These are phyloP conservation scores for Aureobasidium leucospermi DNA, from an alignment of 2,329 filamentous ascomycete species.

Conservation along the genomic window DNA sequence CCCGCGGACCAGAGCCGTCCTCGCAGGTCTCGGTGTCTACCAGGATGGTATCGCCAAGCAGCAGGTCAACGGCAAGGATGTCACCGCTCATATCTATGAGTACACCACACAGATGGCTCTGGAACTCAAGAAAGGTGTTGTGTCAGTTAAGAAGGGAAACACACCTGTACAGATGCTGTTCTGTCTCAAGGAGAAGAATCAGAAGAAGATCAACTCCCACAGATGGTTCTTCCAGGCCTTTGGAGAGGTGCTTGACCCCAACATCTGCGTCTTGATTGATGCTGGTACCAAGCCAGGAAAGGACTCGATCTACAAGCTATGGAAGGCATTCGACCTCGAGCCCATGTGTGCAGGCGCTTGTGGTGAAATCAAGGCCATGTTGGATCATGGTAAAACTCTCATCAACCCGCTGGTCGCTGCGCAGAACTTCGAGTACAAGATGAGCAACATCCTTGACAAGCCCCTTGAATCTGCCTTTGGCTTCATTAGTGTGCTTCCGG, in stretches of 20 bases:
- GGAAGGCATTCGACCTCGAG: slow-evolving; percentile 97
- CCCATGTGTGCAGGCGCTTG: slow-evolving; percentile 97
- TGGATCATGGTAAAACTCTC: slow-evolving; percentile 79
- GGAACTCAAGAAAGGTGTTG: slow-evolving; percentile 82
- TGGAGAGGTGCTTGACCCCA: slow-evolving; percentile 82
- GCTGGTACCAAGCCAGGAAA: slow-evolving; percentile 91
- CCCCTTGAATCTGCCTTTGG: slow-evolving; percentile 95
- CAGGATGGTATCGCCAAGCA: slow-evolving; percentile 98
- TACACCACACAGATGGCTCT: slow-evolving; percentile 83
- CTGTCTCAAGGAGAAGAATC: slow-evolving; percentile 98
- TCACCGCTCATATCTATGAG: slow-evolving; percentile 94
- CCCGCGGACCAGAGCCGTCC: slow-evolving; percentile 74
- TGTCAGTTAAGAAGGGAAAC: slow-evolving; percentile 71
- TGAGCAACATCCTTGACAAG: slow-evolving; percentile 98
- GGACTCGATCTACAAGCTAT: slow-evolving; percentile 93
- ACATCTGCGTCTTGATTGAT: slow-evolving; percentile 93
- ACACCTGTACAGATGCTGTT: slow-evolving; percentile 96
- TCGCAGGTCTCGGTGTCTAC: slow-evolving; percentile 92
- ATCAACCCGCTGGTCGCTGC: slow-evolving; percentile 90
- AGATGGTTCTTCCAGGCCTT: slow-evolving; percentile 99
- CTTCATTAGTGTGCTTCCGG: slow-evolving; percentile 93
- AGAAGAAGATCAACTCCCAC: slow-evolving; percentile 99
- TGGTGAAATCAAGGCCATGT: slow-evolving; percentile 98
- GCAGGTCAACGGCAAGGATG: slow-evolving; percentile 91
- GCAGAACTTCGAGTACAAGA: slow-evolving; percentile 99